These are phyloP conservation scores for Pecoramyces ruminantium DNA, from an alignment of 192 early-diverging fungal genomes.

Conservation along the genomic window DNA sequence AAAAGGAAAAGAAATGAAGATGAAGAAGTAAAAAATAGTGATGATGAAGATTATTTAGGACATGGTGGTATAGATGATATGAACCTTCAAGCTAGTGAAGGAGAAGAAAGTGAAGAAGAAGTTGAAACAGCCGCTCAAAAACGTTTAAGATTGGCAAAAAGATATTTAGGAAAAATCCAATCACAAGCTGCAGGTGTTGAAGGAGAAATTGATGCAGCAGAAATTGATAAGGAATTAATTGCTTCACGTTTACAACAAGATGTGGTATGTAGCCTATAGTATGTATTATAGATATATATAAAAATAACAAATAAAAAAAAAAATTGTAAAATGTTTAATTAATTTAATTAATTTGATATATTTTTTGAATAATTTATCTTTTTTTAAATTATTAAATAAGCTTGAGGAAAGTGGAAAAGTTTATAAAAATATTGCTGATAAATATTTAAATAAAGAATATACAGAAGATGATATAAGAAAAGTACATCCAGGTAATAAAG, in stretches of 20 bases:
- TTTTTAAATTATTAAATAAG: slow-evolving; percentile 6
- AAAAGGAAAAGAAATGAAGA: not conserved
- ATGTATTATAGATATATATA: not conserved
- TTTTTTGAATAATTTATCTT: not conserved
- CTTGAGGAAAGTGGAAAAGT: slow-evolving; percentile 31
- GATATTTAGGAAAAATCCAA: slow-evolving; percentile 67
- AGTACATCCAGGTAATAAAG: slow-evolving; percentile 7
- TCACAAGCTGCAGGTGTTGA: slow-evolving; percentile 32
- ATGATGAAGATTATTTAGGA: slow-evolving; percentile 22
- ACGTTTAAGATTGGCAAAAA: slow-evolving; percentile 79
- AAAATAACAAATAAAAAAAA: too few relatives aligned
- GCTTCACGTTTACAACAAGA: slow-evolving; percentile 70
- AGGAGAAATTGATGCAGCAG: slow-evolving; percentile 72
- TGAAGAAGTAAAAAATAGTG: slow-evolving; percentile 20
- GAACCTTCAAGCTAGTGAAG: slow-evolving; percentile 29
- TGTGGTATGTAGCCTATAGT: slow-evolving; percentile 21
- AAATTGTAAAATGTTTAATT: too few relatives aligned
- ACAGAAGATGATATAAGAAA: not conserved
- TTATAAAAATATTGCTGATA: slow-evolving; percentile 37
- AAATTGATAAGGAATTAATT: slow-evolving; percentile 86
- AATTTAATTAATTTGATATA: too few relatives aligned
- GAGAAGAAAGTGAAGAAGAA: slow-evolving; percentile 43
- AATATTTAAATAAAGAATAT: not conserved
- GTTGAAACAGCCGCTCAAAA: slow-evolving; percentile 85
- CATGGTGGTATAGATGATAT: slow-evolving; percentile 37